Evolutionary conservation across 2,329 filamentous ascomycete genomes (phyloP).

Genomic region (Cladosporium sp.): DNA sequence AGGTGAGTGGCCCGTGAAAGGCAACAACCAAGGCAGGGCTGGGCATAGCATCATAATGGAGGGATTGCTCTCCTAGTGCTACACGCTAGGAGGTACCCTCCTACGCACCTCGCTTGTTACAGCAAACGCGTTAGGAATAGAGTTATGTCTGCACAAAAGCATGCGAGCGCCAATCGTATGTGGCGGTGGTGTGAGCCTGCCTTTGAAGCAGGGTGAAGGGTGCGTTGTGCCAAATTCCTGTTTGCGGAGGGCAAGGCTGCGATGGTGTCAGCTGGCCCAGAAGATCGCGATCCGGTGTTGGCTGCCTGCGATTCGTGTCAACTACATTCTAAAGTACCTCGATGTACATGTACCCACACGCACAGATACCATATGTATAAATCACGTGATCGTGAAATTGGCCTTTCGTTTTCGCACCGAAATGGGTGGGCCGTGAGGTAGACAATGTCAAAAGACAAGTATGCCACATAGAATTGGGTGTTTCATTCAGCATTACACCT

Average conservation of each 20-base stretch:
- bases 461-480: not conserved
- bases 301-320: no score
- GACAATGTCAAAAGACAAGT: no score
- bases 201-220: not conserved
- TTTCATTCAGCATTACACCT: not conserved
- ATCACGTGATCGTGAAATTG: no score
- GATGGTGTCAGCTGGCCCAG: not conserved
- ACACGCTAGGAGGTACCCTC: not conserved
- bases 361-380: no score
- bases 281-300: not conserved
- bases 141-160: not conserved
- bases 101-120: not conserved
- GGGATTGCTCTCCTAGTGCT: not conserved
- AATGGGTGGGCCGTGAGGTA: no score
- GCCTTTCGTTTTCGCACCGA: no score
- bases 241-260: not conserved
- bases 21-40: not conserved
- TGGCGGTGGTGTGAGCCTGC: not conserved
- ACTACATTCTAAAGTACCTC: no score
- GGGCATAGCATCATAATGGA: conserved; percentile 2
- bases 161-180: not conserved
- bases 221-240: not conserved
- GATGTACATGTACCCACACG: no score
- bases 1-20: not conserved
- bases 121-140: conserved; percentile 3